Base-by-base conservation (phyloP, 176 grass and related monocot genomes). In the Melocanna baccifera region DNA sequence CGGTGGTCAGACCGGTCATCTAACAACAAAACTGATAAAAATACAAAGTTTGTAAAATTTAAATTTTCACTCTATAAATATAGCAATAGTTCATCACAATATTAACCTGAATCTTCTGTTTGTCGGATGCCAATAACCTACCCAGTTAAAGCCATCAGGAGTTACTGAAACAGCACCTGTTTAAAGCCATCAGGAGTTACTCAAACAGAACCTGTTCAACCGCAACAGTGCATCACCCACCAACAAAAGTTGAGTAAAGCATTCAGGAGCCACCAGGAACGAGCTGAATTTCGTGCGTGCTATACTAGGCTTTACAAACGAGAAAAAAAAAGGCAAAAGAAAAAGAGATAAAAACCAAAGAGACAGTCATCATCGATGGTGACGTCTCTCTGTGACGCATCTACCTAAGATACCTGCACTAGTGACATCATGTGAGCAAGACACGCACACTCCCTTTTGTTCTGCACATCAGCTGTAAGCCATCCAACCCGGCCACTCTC, bases 361-460 rank as follows among this genome's bases (percentile, higher is more conserved):
- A 57, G 52, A 71, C 71, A 13, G 80, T 89, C 57, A 11, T 64
- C 79, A 26, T 52, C 57, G 91, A 93, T 37, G 67, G 71, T 37
- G 91, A 91, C 81, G 66, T 79, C 26, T 72, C 76, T 14, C 10
- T 78, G 70, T 82, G 64, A 85, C 71, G 88, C 75, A 71, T 91
- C 84, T 87, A 91, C 91, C 94, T 96, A 93, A 91, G 86, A 93
- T 86, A 90, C 88, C 84, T 83, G 59, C 55, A 66, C 62, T 41
- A 77, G 88, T 91, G 88, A 79, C 83, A 69, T 86, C 75, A 73
- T 29, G 52, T 46, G 84, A 96, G 76, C 83, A 83, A 30, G 91
- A 84, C 92, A 62, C 29, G 70, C 84, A 61, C 76, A 69, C 71
- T 57, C 20, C 50, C 16, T 58, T 77, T 67, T 78, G 45, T 62